These are phyloP conservation scores for Erythrophleum ivorense DNA, from an alignment of 331 rosid genomes.

Conservation along the genomic window DNA sequence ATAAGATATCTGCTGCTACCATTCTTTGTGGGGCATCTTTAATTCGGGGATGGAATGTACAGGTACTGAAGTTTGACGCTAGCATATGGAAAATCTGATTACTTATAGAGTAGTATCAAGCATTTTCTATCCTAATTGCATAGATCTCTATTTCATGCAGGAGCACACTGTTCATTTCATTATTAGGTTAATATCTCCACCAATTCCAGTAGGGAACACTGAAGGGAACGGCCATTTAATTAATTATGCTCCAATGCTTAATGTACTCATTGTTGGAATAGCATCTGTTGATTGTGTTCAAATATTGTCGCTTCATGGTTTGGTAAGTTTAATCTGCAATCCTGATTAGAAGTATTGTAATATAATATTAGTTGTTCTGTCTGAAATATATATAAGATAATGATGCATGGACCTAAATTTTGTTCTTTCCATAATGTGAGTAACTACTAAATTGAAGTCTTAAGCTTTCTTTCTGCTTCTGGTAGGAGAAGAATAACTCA, in stretches of 20 bases:
- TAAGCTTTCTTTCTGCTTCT: too few relatives aligned
- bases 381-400: not conserved
- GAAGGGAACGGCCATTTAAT: slow-evolving; percentile 85
- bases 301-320: slow-evolving; percentile 91
- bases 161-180: slow-evolving; percentile 78
- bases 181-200: slow-evolving; percentile 70
- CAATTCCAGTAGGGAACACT: slow-evolving; percentile 73
- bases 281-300: slow-evolving; percentile 87
- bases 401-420: not conserved
- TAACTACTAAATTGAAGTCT: not conserved
- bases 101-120: not conserved
- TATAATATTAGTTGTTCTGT: slow-evolving; percentile 11
- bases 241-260: slow-evolving; percentile 80
- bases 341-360: not conserved
- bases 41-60: slow-evolving; percentile 96
- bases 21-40: slow-evolving; percentile 95
- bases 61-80: slow-evolving; percentile 52
- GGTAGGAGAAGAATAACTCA: too few relatives aligned
- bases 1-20: slow-evolving; percentile 90
- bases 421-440: not conserved
- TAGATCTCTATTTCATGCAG: slow-evolving; percentile 55
- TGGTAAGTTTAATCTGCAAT: slow-evolving; percentile 58
- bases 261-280: slow-evolving; percentile 80
- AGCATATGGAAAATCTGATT: not conserved
- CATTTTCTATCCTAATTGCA: not conserved